Percentiles rank a stretch among this genome's conserved stretches.
Evolutionary conservation across 2,329 filamentous ascomycete species (phyloP).

Genomic region (Arachnopeziza araneosa): DNA sequence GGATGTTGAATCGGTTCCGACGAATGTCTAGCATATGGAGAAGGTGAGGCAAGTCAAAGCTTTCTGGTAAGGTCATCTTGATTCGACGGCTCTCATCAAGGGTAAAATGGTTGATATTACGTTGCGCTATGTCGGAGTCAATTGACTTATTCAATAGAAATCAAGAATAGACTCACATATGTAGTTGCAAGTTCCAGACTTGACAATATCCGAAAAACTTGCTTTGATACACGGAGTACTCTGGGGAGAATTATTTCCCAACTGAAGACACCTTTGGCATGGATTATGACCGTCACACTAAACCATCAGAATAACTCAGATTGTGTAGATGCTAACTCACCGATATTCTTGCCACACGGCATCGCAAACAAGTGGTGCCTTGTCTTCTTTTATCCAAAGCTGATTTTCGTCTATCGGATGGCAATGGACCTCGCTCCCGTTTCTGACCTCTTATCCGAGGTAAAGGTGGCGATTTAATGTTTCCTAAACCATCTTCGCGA

Average conservation of each 20-base stretch:
- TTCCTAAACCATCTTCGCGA: neutral
- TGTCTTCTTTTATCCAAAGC: neutral
- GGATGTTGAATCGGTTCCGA: neutral
- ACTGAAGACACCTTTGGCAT: neutral
- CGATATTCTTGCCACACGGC: neutral
- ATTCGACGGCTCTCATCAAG: neutral
- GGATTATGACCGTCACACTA: neutral
- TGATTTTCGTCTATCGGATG: neutral
- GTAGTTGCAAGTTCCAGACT: neutral
- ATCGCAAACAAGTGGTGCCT: neutral
- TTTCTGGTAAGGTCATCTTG: neutral
- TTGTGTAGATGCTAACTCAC: neutral
- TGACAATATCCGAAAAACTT: neutral
- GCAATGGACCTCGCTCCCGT: neutral
- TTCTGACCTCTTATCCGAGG: neutral
- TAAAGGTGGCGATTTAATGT: neutral
- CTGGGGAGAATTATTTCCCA: neutral
- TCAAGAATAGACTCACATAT: neutral
- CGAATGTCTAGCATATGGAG: neutral
- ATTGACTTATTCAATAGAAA: neutral
- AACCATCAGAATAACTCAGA: neutral
- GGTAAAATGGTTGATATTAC: neutral
- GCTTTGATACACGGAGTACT: neutral
- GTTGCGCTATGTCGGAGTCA: neutral
- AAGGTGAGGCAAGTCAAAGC: neutral